Conservation (phyloP, 768 basidiomycete species). For the Russula virescens region DNA sequence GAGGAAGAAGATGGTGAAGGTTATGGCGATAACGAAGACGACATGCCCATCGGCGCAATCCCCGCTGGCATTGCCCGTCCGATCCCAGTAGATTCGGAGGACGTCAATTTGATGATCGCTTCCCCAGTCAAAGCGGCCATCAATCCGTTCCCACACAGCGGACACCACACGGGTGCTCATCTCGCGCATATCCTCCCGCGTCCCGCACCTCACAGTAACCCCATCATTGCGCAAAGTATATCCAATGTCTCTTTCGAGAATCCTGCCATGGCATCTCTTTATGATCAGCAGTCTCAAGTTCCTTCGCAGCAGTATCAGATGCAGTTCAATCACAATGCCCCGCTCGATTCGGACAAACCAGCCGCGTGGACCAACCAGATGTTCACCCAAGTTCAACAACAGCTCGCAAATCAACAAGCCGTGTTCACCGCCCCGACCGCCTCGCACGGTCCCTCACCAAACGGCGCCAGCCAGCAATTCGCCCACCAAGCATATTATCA, state of each 20-base stretch:
- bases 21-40: slow-evolving; percentile 40
- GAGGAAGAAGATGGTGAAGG: slow-evolving; percentile 52
- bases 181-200: slow-evolving; percentile 29
- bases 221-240: slow-evolving; percentile 43
- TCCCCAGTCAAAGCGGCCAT: slow-evolving; percentile 34
- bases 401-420: slow-evolving; percentile 15
- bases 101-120: slow-evolving; percentile 27
- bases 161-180: slow-evolving; percentile 20
- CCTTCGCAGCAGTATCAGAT: slow-evolving; percentile 30
- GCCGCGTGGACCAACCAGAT: slow-evolving; percentile 29
- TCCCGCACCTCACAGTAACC: slow-evolving; percentile 31
- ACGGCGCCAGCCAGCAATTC: slow-evolving; percentile 22
- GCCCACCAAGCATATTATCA: slow-evolving; percentile 25
- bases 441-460: slow-evolving; percentile 13
- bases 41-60: slow-evolving; percentile 21
- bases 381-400: slow-evolving; percentile 20
- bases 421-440: slow-evolving; percentile 20
- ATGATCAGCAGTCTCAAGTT: slow-evolving; percentile 36
- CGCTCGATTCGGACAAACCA: slow-evolving; percentile 28
- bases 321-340: slow-evolving; percentile 20
- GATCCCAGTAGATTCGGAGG: slow-evolving; percentile 25
- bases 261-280: slow-evolving; percentile 43
- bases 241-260: slow-evolving; percentile 46
- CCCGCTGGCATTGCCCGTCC: slow-evolving; percentile 26
- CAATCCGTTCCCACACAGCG: slow-evolving; percentile 36